Evolutionary conservation across 352 stramenopile genomes (phyloP).

Genomic region (Pythium periplocum): DNA sequence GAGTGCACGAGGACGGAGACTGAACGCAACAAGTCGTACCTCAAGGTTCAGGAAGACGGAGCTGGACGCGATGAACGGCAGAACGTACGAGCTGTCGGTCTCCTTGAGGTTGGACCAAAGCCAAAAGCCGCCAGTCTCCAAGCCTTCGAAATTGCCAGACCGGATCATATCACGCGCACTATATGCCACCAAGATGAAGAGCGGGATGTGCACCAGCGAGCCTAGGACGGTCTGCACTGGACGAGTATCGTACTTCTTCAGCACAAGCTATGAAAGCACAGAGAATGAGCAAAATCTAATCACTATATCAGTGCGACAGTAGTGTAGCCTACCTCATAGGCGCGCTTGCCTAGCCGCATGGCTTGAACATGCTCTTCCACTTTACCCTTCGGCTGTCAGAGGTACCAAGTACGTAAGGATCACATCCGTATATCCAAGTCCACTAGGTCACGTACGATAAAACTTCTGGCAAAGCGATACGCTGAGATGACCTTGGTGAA

Average conservation of each 20-base stretch:
- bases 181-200: conserved; percentile 73
- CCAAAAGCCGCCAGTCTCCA: conserved; percentile 57
- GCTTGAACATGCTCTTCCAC: conserved; percentile 18
- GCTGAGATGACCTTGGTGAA: conserved; percentile 63
- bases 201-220: conserved; percentile 59
- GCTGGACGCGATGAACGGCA: conserved; percentile 42
- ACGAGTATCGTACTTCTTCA: conserved; percentile 74
- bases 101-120: conserved; percentile 67
- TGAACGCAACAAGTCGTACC: conserved; percentile 16
- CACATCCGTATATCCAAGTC: too few species aligned
- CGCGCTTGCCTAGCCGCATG: conserved; percentile 20
- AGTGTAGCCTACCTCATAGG: conserved; percentile 10
- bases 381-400: conserved; percentile 11
- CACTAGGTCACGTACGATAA: conserved; percentile 28
- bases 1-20: background rate
- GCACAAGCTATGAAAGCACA: conserved; percentile 25
- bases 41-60: conserved; percentile 72
- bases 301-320: background rate
- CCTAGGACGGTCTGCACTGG: conserved; percentile 61
- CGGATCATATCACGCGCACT: conserved; percentile 74
- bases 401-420: background rate
- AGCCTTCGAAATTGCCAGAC: conserved; percentile 50
- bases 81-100: conserved; percentile 49
- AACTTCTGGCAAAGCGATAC: conserved; percentile 70
- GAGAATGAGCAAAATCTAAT: too few species aligned